Base-by-base conservation (phyloP, 257 asterid species). In the Solanum clarkiae region DNA sequence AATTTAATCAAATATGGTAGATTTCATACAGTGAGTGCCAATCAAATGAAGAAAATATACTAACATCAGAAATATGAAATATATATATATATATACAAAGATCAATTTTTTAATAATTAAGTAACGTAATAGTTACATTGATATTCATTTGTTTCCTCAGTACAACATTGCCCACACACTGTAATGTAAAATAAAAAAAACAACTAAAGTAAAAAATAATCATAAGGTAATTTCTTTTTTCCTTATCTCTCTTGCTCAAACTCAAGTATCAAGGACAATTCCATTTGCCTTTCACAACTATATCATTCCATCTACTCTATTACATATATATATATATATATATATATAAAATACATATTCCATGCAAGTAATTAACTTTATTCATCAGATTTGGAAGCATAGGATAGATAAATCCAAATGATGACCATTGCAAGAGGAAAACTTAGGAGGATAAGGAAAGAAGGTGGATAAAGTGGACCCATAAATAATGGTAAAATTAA, bases 391-490 rank as follows among this genome's bases (percentile, higher is more conserved):
- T 84, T 86, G 11, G 93, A 86, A 83, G 91, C 93, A 82, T 22
- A 84, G 40, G 86, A 86, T 42, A 93, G 93, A 86, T 56, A 89
- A 5, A 90, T 17, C 85, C 91, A 85, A 80, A 92, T 57, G 68
- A 68, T 83, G 2, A 87, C 91, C 90, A 92, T 53, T n/a, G 84
- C 10, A 9, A 90, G 74, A 0, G 94, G 94, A 57, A 93, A 71
- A 18, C 88, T 1, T 69, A 88, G 74, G 18, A 93, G 60, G 26
- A 89, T 0, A 5, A 70, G 17, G 1, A 80, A 0, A 0, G 92
- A 63, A 6, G 95, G 97, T 8, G 92, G 91, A 8, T 86, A 87
- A 10, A 86, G 36, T n/a, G 95, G 85, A 45, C 87, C 93, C 87
- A 90, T 86, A 18, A 86, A 90, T 1, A 90, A 87, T 26, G 97